Conservation (phyloP, 257 asterid genomes). For the Solanum habrochaites region DNA sequence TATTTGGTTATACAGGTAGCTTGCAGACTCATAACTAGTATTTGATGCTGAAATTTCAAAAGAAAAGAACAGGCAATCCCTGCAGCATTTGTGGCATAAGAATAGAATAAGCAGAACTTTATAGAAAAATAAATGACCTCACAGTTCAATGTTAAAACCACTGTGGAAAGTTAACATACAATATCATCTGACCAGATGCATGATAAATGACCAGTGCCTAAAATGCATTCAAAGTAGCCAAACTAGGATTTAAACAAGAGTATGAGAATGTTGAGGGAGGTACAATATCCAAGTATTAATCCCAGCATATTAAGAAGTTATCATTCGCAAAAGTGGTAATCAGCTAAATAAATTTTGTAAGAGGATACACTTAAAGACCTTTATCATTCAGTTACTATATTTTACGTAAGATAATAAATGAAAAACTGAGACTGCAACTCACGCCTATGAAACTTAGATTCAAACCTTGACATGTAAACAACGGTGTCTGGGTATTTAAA, state of each 20-base stretch:
- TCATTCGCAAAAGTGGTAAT: neutral
- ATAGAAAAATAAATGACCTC: neutral
- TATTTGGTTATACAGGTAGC: neutral
- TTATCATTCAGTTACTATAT: neutral
- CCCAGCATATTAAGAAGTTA: neutral
- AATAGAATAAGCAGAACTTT: neutral
- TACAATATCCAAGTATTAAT: neutral
- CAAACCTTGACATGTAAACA: slow-evolving; percentile 80
- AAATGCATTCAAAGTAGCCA: neutral
- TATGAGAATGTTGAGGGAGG: neutral
- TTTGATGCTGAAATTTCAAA: neutral
- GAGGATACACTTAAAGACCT: neutral
- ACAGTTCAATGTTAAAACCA: neutral
- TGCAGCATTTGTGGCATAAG: neutral
- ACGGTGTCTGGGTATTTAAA: slow-evolving; percentile 84
- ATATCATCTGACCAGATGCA: neutral
- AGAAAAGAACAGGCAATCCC: neutral
- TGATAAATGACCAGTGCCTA: neutral
- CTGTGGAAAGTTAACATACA: neutral
- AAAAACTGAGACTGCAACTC: neutral
- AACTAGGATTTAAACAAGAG: neutral
- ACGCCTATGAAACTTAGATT: neutral
- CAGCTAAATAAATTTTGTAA: neutral
- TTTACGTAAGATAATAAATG: neutral
- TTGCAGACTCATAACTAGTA: neutral